These are phyloP conservation scores for Taiwanofungus camphoratus DNA, from an alignment of 1,284 basidiomycete species.

Conservation along the genomic window DNA sequence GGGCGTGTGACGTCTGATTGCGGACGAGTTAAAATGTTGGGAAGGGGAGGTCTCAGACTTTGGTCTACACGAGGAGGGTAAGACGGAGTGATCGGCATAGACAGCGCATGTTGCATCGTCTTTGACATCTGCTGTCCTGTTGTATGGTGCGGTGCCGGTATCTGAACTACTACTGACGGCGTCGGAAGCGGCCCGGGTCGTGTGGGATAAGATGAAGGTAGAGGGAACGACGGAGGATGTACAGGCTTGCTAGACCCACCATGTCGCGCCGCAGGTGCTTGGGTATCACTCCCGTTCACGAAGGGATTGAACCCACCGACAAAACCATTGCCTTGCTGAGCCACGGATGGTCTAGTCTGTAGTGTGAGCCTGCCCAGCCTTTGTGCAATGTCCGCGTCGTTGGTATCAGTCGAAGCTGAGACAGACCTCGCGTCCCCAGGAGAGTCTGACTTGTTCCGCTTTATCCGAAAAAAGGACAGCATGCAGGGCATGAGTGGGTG, in stretches of 20 bases:
- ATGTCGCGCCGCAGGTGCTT: not conserved
- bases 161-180: slow-evolving; percentile 38
- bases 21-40: slow-evolving; percentile 9
- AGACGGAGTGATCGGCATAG: slow-evolving; percentile 10
- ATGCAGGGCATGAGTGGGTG: slow-evolving; percentile 5
- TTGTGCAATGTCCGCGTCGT: slow-evolving; percentile 6
- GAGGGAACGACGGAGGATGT: not conserved
- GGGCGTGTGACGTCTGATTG: slow-evolving; percentile 14
- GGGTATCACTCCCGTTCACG: not conserved
- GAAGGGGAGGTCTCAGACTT: slow-evolving; percentile 4
- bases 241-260: not conserved
- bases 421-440: slow-evolving; percentile 8
- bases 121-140: slow-evolving; percentile 33
- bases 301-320: slow-evolving; percentile 27
- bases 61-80: slow-evolving; percentile 14
- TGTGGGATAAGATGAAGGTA: slow-evolving; percentile 7
- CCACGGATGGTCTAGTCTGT: slow-evolving; percentile 4
- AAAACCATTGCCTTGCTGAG: slow-evolving; percentile 14
- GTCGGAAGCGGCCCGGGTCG: slow-evolving; percentile 27
- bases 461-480: slow-evolving; percentile 12
- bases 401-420: too few species aligned
- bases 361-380: slow-evolving; percentile 12
- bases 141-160: slow-evolving; percentile 15
- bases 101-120: slow-evolving; percentile 59
- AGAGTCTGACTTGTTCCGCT: slow-evolving; percentile 12